phyloP scores from a whole-genome alignment of 1,284 basidiomycete genomes.

The Takashimella tepidaria region DNA sequence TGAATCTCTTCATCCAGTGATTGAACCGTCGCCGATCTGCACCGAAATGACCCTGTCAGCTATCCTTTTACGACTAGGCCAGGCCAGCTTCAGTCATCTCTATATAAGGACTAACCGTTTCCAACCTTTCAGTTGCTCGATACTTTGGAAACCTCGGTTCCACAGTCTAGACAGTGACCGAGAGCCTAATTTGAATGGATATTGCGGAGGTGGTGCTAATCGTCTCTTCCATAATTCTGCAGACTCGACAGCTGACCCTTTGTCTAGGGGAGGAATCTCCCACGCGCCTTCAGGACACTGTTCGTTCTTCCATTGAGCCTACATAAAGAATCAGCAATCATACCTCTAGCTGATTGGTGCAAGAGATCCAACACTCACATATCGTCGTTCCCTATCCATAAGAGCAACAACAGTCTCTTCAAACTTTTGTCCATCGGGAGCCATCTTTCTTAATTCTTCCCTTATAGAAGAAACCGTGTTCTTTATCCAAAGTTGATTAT shows the following conservation, averaged over 20 bases:
- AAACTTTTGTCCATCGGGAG: slow-evolving; percentile 30
- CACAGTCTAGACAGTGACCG: slow-evolving; percentile 30
- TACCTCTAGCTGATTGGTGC: no score
- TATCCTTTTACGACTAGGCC: no score
- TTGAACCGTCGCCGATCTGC: slow-evolving; percentile 16
- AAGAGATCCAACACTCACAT: slow-evolving; percentile 23
- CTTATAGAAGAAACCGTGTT: slow-evolving; percentile 24
- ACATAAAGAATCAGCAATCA: neutral
- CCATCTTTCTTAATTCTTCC: slow-evolving; percentile 36
- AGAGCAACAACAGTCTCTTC: slow-evolving; percentile 34
- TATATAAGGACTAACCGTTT: slow-evolving; percentile 12
- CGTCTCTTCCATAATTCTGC: slow-evolving; percentile 24
- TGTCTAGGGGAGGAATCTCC: slow-evolving; percentile 28
- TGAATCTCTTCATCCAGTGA: slow-evolving; percentile 26
- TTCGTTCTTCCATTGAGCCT: slow-evolving; percentile 47
- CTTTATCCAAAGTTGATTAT: slow-evolving; percentile 33
- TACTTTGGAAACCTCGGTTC: slow-evolving; percentile 26
- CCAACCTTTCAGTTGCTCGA: slow-evolving; percentile 33
- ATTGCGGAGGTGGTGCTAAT: slow-evolving; percentile 22
- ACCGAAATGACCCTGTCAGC: slow-evolving; percentile 3
- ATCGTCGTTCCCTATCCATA: slow-evolving; percentile 36
- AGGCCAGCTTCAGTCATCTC: no score
- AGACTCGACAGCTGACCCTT: slow-evolving; percentile 14
- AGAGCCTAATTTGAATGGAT: slow-evolving; percentile 36
- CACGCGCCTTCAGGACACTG: slow-evolving; percentile 38